phyloP scores from a whole-genome alignment of 2,329 filamentous ascomycete genomes.

The Phaeosphaeria sp. region DNA sequence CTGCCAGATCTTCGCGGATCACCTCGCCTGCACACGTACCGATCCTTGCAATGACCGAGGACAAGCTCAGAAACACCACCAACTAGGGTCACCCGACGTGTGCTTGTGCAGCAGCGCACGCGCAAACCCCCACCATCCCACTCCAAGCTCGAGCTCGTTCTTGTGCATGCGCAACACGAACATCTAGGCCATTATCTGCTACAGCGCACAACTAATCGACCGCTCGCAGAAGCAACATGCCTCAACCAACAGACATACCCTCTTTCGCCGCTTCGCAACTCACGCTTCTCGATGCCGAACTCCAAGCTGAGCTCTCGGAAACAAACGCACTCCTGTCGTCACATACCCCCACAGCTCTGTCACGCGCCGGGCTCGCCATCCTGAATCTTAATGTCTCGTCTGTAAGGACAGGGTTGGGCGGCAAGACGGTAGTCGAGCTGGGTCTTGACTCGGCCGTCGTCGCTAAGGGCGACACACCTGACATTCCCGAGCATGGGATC shows the following conservation, averaged over 20 bases:
- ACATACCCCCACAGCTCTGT: constrained; percentile 72
- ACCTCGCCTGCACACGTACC: neutral
- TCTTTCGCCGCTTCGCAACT: constrained; percentile 76
- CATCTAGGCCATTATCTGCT: neutral
- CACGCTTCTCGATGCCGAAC: constrained; percentile 72
- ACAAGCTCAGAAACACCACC: neutral
- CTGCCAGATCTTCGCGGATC: neutral
- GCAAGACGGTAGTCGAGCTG: constrained; percentile 88
- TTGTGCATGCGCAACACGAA: neutral
- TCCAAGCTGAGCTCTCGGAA: constrained; percentile 74
- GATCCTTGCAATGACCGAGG: neutral
- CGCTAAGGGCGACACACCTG: constrained; percentile 53
- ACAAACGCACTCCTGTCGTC: constrained; percentile 71
- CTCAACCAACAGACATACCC: constrained; percentile 60
- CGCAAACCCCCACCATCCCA: constrained; percentile 1
- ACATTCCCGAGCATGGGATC: constrained; percentile 77
- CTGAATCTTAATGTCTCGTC: constrained; percentile 76
- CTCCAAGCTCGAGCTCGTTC: neutral
- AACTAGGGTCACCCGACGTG: neutral
- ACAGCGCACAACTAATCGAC: too few species aligned
- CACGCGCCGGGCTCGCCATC: constrained; percentile 79
- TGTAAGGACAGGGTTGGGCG: constrained; percentile 87
- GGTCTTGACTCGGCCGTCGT: constrained; percentile 72
- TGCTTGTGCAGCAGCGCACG: neutral
- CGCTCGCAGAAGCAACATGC: constrained; percentile 23